These are phyloP conservation scores for Lotus japonicus DNA, from an alignment of 306 rosid genomes.

Conservation along the genomic window DNA sequence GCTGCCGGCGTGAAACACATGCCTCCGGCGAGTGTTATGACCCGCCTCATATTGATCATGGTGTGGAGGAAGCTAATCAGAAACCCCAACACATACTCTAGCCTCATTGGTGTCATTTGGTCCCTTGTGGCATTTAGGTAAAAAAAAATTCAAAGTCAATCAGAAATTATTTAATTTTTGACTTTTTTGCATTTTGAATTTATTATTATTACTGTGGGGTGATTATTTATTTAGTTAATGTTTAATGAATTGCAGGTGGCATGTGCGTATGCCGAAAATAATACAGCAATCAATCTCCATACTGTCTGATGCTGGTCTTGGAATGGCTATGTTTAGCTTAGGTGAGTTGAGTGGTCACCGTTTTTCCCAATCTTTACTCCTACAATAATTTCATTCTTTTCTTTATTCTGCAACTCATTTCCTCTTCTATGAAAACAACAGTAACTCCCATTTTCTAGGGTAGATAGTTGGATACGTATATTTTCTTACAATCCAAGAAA, in stretches of 20 bases:
- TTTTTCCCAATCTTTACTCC: constrained; percentile 15
- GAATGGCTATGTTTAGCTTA: constrained; percentile 99
- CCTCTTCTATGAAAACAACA: not conserved
- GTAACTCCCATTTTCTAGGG: not conserved
- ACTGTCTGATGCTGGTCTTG: constrained; percentile 96
- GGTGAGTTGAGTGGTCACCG: constrained; percentile 63
- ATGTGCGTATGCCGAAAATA: constrained; percentile 81
- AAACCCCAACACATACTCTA: constrained; percentile 94
- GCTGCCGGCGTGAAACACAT: constrained; percentile 47
- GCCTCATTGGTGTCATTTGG: constrained; percentile 92
- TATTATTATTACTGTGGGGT: not conserved
- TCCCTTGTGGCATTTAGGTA: constrained; percentile 80
- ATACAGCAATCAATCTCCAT: constrained; percentile 79
- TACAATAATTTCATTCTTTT: constrained; percentile 20
- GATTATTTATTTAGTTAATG: not conserved
- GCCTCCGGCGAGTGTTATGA: constrained; percentile 99
- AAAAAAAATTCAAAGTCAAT: constrained; percentile 10
- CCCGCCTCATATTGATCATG: constrained; percentile 91
- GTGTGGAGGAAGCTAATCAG: constrained; percentile 98
- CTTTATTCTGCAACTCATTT: not conserved
- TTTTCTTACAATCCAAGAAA: not conserved
- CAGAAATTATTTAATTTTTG: not conserved
- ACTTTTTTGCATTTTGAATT: constrained; percentile 13
- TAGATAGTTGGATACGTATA: not conserved
- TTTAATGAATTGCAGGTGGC: constrained; percentile 54